Conservation (phyloP, 2,329 filamentous ascomycete genomes). For the Bertia moriformis region DNA sequence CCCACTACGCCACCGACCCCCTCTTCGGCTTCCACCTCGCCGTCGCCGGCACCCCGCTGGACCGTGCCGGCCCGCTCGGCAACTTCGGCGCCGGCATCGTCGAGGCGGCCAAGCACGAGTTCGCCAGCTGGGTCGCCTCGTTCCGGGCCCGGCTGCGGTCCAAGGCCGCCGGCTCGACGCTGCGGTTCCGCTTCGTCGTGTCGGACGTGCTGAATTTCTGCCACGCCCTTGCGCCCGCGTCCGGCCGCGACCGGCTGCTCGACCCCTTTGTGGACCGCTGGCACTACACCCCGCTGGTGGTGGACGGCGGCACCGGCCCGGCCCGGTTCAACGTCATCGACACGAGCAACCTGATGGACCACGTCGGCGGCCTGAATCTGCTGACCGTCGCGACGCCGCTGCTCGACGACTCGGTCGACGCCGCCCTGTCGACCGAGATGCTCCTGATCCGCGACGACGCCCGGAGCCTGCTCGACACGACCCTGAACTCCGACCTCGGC, state of each 20-base stretch:
- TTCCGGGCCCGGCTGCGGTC: conserved; percentile 15
- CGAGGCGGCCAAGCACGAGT: conserved; percentile 25
- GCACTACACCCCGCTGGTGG: too few species aligned
- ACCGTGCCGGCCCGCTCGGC: conserved; percentile 21
- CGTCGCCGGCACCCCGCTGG: conserved; percentile 22
- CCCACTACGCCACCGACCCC: conserved; percentile 35
- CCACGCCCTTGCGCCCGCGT: conserved; percentile 26
- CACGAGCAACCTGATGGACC: too few species aligned
- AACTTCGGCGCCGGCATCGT: conserved; percentile 8
- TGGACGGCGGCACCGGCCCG: too few species aligned
- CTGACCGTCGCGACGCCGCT: too few species aligned
- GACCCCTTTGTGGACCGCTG: conserved; percentile 2
- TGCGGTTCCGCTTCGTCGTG: conserved; percentile 30
- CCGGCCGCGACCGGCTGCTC: background rate
- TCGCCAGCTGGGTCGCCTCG: conserved; percentile 26
- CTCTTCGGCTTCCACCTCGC: conserved; percentile 42
- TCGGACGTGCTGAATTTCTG: conserved; percentile 35
- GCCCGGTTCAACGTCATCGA: too few species aligned
- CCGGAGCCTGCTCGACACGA: too few species aligned
- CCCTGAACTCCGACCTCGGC: too few species aligned
- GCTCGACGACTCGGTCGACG: too few species aligned
- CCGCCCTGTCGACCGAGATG: too few species aligned
- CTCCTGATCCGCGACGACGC: too few species aligned
- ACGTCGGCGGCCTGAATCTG: too few species aligned
- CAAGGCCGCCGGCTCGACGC: conserved; percentile 13